These are phyloP conservation scores for Strobilomyces dryophilus DNA, from an alignment of 768 basidiomycete species.

Conservation along the genomic window DNA sequence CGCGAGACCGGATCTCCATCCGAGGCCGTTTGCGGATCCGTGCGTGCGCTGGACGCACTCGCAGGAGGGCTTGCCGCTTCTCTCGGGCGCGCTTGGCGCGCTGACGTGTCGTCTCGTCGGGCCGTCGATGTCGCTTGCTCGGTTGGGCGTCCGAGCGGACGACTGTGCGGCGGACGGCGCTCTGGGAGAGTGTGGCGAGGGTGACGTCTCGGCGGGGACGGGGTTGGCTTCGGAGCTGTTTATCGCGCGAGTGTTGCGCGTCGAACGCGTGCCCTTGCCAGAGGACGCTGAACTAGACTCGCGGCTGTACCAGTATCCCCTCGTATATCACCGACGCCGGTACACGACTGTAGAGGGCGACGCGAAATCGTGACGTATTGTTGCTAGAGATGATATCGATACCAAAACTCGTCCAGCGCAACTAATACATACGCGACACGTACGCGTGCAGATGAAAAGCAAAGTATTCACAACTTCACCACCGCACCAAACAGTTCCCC, in stretches of 20 bases:
- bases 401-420: constrained; percentile 1
- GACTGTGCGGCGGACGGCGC: background rate
- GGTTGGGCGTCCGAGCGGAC: constrained; percentile 36
- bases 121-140: constrained; percentile 57
- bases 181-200: constrained; percentile 16
- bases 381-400: constrained; percentile 3
- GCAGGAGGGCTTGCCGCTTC: constrained; percentile 54
- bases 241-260: constrained; percentile 70
- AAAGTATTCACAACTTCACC: constrained; percentile 52
- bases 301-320: constrained; percentile 40
- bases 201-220: constrained; percentile 23
- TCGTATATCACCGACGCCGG: constrained; percentile 59
- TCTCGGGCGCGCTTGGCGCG: constrained; percentile 61
- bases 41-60: constrained; percentile 38
- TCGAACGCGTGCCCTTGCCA: constrained; percentile 39
- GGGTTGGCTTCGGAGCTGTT: constrained; percentile 66
- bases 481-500: constrained; percentile 67
- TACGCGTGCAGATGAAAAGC: background rate
- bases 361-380: constrained; percentile 6
- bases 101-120: constrained; percentile 68
- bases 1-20: constrained; percentile 66
- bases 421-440: background rate
- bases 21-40: constrained; percentile 49
- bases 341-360: constrained; percentile 50
- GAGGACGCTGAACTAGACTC: constrained; percentile 15